Percentiles rank a stretch among this genome's conserved stretches.
Evolutionary conservation across 2,329 filamentous ascomycete species (phyloP).

Genomic region (Botrytis sinoallii): DNA sequence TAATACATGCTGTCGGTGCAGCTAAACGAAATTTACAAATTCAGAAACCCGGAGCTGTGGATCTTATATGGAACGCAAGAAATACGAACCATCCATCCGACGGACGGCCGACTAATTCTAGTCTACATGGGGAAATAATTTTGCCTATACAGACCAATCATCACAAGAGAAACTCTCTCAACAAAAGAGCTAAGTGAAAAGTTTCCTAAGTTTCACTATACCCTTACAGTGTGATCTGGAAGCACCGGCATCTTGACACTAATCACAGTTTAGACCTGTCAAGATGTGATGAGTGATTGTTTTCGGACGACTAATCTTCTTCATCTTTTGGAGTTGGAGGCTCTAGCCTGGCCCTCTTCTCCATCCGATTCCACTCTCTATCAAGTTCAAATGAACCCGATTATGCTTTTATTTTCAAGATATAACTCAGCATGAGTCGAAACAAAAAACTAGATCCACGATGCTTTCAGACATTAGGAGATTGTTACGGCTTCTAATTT

Average conservation of each 20-base stretch:
- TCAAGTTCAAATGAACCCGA: background rate
- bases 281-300: background rate
- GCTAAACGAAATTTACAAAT: background rate
- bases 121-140: background rate
- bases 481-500: conserved; percentile 7
- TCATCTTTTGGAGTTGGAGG: background rate
- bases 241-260: background rate
- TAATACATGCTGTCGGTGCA: background rate
- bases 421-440: no score
- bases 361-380: background rate
- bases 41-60: background rate
- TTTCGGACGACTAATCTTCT: background rate
- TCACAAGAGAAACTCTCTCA: background rate
- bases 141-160: background rate
- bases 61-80: background rate
- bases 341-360: background rate
- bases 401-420: background rate
- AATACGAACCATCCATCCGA: background rate
- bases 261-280: background rate
- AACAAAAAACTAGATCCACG: background rate
- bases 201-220: background rate
- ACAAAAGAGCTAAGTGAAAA: background rate
- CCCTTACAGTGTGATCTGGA: background rate
- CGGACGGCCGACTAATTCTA: background rate
- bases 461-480: no score